Base-by-base conservation (phyloP, 345 rosid species). In the Brassica rapa region DNA sequence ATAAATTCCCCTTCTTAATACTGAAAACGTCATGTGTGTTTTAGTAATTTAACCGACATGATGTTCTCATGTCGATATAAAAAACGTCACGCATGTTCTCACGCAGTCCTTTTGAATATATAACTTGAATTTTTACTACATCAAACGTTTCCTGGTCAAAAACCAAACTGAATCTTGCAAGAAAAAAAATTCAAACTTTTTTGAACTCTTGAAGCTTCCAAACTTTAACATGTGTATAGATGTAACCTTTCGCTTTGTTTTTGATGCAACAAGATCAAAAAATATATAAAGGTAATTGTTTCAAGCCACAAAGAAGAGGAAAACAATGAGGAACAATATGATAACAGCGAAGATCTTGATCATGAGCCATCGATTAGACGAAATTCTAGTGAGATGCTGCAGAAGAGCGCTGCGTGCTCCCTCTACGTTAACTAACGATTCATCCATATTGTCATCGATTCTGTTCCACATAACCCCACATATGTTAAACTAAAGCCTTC, bases 331-430 rank as follows among this genome's bases (percentile, higher is more conserved):
- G 56, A 49, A 49, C 56, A 49, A 72, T 68, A 92, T 86, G 63
- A 94, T 62, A 46, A 91, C 51, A n/a, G 87, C 89, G 74, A 94
- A 94, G 75, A 94, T 87, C 86, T 94, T 94, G 84, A 94, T 83
- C 85, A 92, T 70, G 73, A 94, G 97, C 98, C 98, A 94, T 85
- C 98, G 80, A 77, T 90, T 94, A 57, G 98, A 94, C 16, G 98
- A 92, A 78, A 89, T 90, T 80, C 82, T 85, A 77, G 83, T 92
- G 76, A 94, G 92, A 84, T 90, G 87, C 80, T 87, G 89, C 79
- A 92, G 79, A 16, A 92, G 84, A 79, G 97, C 81, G 62, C 81
- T 86, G 14, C 86, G 93, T 68, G 98, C 97, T 77, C 89, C 91
- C 79, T 92, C 97, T 57, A 94, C 95, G 21, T 94, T 94, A 60